Base-by-base conservation (phyloP, 768 basidiomycete genomes). In the Serendipita indica region DNA sequence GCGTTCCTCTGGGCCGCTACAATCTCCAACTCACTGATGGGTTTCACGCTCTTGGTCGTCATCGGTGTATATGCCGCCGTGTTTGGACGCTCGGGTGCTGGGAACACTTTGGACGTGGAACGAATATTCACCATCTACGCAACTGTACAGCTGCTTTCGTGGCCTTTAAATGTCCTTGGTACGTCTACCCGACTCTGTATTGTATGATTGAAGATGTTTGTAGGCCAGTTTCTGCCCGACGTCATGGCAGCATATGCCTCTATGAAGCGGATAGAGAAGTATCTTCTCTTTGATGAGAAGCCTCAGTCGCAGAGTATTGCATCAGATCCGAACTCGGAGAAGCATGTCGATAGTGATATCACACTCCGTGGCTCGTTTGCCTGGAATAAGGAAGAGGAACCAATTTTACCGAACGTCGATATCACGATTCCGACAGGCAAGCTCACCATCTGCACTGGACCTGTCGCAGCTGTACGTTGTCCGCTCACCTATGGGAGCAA, bases 51-150 rank as follows among this genome's bases (percentile, higher is more conserved):
- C 22, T 27, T 54, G 10, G 20, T 54, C 49, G 49, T 54, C 30
- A 54, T 54, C 32, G 49, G 49, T 18, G 22, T 54, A 20, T 54
- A 54, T 54, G 49, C 49, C 7, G 49, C 49, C 12, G 49, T 54
- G 7, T 54, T 25, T 25, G 49, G 49, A 22, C 49, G 30, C 20
- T 7, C 13, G 12, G 25, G 20, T n/a, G 32, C 5, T 2, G 22
- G 20, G 7, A 2, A 16, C 7, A 43, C 18, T 18, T 28, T 54
- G 10, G 49, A 54, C 22, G 49, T 54, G n/a, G 20, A 18, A 30
- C 4, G 30, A 27, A 54, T 54, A 22, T 54, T 54, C 30, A 54
- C 49, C n/a, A 54, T 54, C 32, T 54, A 54, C n/a, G 3, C 49
- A 28, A 54, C 30, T 10, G 30, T 54, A 22, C 49, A 54, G 30